Base-by-base conservation (phyloP, 106 monocot genomes). In the Dendrobium huoshanense region DNA sequence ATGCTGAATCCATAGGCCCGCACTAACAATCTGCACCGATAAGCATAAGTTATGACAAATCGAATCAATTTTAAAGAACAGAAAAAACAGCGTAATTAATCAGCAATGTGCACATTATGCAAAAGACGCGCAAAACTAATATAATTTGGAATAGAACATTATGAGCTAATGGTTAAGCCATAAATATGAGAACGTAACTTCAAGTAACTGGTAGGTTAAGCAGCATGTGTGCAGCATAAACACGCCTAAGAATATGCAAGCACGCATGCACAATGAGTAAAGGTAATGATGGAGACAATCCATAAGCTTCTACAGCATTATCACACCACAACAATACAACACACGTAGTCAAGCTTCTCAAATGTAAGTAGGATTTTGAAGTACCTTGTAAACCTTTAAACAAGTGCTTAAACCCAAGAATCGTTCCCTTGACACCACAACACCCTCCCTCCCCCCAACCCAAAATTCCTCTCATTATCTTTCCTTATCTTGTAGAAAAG, bases 1-100 rank as follows among this genome's bases (percentile, higher is more conserved):
- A 87, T 82, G 86, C 75, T 78, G 81, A 55, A 81, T 77, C 93
- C 91, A 99, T 44, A 95, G 75, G 40, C 91, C 95, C 77, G 78
- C 89, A 85, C 95, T 86, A 17, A 80, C 84, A 70, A 99, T 95
- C 98, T 99, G 88, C 67, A 86, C 37, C 16, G 56, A 73, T 47
- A 78, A 55, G 65, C 5, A 75, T 68, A 27, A 41, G 73, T 59
- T 5, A 75, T 44, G 54, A 58, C 43, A 55, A 73, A 41, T 73
- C 73, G 41, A 73, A 41, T 73, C 18, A 73, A 73, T 73, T 75
- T 42, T 20, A 5, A 22, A 72, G 29, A 79, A 72, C 16, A 9
- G 72, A 80, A 31, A 79, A 48, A 18, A 10, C 15, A 9, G 48
- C 22, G 61, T 6, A 61, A 61, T 61, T 48, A 80, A 72, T 51